Evolutionary conservation across 495 filamentous ascomycete genomes (phyloP).

Genomic region (Aspergillus bridgeri): DNA sequence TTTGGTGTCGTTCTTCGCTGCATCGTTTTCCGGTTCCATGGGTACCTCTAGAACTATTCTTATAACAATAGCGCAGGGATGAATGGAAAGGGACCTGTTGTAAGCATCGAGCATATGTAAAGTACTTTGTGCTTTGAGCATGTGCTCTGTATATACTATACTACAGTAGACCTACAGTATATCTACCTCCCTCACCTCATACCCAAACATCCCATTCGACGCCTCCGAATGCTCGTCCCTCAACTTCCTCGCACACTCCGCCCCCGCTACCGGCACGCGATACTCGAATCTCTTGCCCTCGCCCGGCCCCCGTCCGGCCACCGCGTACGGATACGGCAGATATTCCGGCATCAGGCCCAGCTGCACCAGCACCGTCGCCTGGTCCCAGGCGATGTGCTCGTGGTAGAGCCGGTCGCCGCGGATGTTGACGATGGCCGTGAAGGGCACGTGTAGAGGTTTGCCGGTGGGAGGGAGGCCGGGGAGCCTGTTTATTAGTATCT

Average conservation of each 20-base stretch:
- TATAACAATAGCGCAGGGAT: no score
- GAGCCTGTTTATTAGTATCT: conserved; percentile 39
- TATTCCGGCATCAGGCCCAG: conserved; percentile 65
- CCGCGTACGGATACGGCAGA: conserved; percentile 53
- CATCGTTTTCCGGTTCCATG: no score
- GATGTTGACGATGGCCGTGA: conserved; percentile 72
- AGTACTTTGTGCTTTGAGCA: no score
- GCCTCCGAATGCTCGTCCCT: conserved; percentile 52
- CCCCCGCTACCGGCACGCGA: conserved; percentile 65
- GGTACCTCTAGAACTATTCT: no score
- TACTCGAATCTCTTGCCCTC: conserved; percentile 53
- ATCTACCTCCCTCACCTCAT: conserved; percentile 25
- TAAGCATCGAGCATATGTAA: no score
- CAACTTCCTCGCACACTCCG: conserved; percentile 62
- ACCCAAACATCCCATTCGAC: conserved; percentile 64
- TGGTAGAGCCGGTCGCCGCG: conserved; percentile 72
- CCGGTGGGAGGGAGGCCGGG: conserved; percentile 72
- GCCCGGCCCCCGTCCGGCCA: conserved; percentile 37
- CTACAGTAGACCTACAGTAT: no score
- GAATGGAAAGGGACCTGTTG: no score
- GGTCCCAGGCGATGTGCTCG: conserved; percentile 86
- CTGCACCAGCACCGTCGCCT: conserved; percentile 71
- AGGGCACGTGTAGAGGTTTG: conserved; percentile 59
- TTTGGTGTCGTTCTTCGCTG: no score
- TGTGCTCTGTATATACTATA: no score